Base-by-base conservation (phyloP, 495 filamentous ascomycete genomes). In the Lepraria neglecta region DNA sequence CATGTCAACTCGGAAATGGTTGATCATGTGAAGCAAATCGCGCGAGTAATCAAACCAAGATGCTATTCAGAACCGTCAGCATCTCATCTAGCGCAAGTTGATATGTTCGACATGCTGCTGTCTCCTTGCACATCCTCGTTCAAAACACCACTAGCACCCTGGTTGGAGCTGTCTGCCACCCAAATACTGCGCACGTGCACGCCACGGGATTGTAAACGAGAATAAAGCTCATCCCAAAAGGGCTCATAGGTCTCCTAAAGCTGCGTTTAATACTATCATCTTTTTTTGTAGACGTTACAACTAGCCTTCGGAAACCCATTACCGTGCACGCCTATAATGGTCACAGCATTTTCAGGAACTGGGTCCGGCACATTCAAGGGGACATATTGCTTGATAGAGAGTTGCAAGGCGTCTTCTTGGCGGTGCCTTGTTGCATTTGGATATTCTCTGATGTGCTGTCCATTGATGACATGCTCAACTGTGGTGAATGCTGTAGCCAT, bases 21-120 rank as follows among this genome's bases (percentile, higher is more conserved):
- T n/a, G 69, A 89, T 74, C 76, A 92, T 80, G 66, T 86, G 79
- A n/a, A 90, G 75, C 2, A 95, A 76, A 73, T 95, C 90, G 35
- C 90, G 82, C n/a, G 85, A 71, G 71, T 91, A 81, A 71, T 94
- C 90, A 48, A 79, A 74, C 89, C 88, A 92, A 54, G 71, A 77
- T 6, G 84, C 82, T 84, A 60, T 19, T 31, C 30, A 19, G 6
- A 51, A 59, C 52, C 62, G 46, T 58, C n/a, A 61, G 50, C 24
- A 63, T 30, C 24, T 44, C n/a, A 56, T 44, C 24, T 19, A 43
- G 51, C 14, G 11, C 17, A 24, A 30, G 24, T n/a, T n/a, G 62
- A 15, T 62, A 31, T 3, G 21, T 40, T 46, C 17, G 33, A 51
- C 76, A 56, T 72, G 84, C 83, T 84, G 64, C 87, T 82, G 69